Percentiles rank a stretch among this genome's conserved stretches.
These are phyloP conservation scores for Centrapalus pauciflorus DNA, from an alignment of 129 eudicot genomes.

Conservation along the genomic window DNA sequence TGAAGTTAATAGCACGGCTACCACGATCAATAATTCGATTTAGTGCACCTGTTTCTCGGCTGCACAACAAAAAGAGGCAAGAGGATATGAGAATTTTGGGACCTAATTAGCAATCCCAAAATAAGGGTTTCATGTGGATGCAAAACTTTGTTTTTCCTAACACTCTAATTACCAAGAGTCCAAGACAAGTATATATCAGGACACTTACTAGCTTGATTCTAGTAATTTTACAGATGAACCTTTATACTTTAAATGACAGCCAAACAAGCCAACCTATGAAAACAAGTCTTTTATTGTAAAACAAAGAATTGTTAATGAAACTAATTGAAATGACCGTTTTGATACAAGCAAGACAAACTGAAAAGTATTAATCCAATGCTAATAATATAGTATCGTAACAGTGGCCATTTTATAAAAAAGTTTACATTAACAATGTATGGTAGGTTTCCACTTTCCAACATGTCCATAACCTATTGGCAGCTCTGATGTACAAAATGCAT, in stretches of 20 bases:
- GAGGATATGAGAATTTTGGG: neutral
- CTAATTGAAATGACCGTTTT: neutral
- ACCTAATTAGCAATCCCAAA: neutral
- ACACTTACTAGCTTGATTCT: too few relatives aligned
- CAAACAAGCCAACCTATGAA: too few relatives aligned
- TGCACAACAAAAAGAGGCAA: slow-evolving; percentile 25
- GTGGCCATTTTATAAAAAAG: neutral
- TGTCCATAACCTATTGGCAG: neutral
- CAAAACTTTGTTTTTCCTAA: neutral
- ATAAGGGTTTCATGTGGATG: neutral
- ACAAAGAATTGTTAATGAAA: neutral
- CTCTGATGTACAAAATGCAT: too few relatives aligned
- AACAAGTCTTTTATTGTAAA: neutral
- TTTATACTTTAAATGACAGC: too few relatives aligned
- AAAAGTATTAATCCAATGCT: neutral
- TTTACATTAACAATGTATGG: neutral
- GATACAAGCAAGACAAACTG: neutral
- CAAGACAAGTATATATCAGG: too few relatives aligned
- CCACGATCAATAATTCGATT: slow-evolving; percentile 96
- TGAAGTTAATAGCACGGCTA: slow-evolving; percentile 96
- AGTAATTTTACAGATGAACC: too few relatives aligned
- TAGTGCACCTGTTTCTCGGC: slow-evolving; percentile 96
- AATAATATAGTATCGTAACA: neutral
- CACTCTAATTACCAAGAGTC: neutral
- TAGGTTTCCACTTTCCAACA: slow-evolving; percentile 1